Evolutionary conservation across 345 rosid species (phyloP).

Genomic region (Eutrema japonicum): DNA sequence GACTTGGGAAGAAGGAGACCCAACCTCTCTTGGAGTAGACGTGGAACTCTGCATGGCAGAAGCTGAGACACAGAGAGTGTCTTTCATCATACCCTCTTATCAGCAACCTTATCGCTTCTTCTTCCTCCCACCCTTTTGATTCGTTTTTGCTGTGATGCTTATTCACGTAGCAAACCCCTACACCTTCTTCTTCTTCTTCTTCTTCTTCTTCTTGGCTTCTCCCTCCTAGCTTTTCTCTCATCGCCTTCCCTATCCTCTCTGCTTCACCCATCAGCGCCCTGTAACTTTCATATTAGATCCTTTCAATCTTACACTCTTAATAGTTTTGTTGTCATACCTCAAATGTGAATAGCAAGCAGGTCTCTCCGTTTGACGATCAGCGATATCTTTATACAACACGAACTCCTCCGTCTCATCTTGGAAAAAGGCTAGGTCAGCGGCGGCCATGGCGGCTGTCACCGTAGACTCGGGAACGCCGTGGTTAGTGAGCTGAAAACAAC

Average conservation of each 20-base stretch:
- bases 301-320: constrained; percentile 18
- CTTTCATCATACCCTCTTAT: constrained; percentile 72
- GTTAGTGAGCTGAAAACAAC: constrained; percentile 83
- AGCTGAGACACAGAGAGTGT: constrained; percentile 67
- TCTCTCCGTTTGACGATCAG: neutral
- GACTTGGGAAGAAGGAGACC: constrained; percentile 68
- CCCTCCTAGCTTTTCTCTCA: constrained; percentile 37
- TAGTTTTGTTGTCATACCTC: constrained; percentile 30
- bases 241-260: constrained; percentile 60
- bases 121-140: constrained; percentile 42
- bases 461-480: constrained; percentile 60
- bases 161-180: constrained; percentile 53
- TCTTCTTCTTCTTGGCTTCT: constrained; percentile 30
- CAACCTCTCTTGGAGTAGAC: constrained; percentile 92
- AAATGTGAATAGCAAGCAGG: constrained; percentile 26
- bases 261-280: constrained; percentile 71
- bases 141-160: constrained; percentile 48
- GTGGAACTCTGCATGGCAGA: constrained; percentile 69
- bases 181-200: constrained; percentile 42
- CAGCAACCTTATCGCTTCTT: constrained; percentile 80
- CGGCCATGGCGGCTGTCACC: constrained; percentile 44
- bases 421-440: constrained; percentile 51
- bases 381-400: constrained; percentile 20
- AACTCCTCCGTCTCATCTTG: constrained; percentile 47
- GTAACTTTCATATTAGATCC: constrained; percentile 39